phyloP scores from a whole-genome alignment of 2,329 filamentous ascomycete species.

The Xylariaceae sp. region DNA sequence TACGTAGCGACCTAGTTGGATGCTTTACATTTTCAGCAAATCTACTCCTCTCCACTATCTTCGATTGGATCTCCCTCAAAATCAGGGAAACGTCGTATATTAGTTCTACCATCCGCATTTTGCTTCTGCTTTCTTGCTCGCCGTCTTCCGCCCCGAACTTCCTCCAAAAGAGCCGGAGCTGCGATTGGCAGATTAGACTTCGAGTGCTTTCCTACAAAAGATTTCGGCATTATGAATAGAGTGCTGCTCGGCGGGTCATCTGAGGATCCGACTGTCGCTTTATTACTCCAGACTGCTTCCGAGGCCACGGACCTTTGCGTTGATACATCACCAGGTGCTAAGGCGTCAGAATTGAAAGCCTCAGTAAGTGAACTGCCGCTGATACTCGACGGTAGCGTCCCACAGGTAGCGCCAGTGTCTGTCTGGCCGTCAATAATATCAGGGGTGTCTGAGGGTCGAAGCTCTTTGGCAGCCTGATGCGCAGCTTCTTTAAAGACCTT shows the following conservation, averaged over 20 bases:
- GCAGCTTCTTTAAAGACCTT: slow-evolving; percentile 24
- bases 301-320: slow-evolving; percentile 18
- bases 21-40: background rate
- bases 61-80: slow-evolving; percentile 30
- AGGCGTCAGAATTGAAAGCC: background rate
- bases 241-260: slow-evolving; percentile 3
- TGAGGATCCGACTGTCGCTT: slow-evolving; percentile 18
- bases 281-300: slow-evolving; percentile 14
- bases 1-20: too few relatives aligned
- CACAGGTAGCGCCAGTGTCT: slow-evolving; percentile 13
- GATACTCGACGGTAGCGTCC: slow-evolving; percentile 1
- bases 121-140: slow-evolving; percentile 15
- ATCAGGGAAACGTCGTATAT: slow-evolving; percentile 28
- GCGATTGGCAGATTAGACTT: slow-evolving; percentile 1
- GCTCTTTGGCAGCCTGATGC: slow-evolving; percentile 23
- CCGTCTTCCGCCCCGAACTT: background rate
- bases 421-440: slow-evolving; percentile 2
- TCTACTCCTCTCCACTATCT: slow-evolving; percentile 18
- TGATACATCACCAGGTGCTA: slow-evolving; percentile 17
- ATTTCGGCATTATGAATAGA: slow-evolving; percentile 23
- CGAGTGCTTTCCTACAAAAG: slow-evolving; percentile 24
- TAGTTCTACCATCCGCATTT: slow-evolving; percentile 23
- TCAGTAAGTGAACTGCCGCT: background rate
- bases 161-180: background rate
- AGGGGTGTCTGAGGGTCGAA: slow-evolving; percentile 21